These are phyloP conservation scores for Lachnellula occidentalis DNA, from an alignment of 2,329 filamentous ascomycete genomes.

Conservation along the genomic window DNA sequence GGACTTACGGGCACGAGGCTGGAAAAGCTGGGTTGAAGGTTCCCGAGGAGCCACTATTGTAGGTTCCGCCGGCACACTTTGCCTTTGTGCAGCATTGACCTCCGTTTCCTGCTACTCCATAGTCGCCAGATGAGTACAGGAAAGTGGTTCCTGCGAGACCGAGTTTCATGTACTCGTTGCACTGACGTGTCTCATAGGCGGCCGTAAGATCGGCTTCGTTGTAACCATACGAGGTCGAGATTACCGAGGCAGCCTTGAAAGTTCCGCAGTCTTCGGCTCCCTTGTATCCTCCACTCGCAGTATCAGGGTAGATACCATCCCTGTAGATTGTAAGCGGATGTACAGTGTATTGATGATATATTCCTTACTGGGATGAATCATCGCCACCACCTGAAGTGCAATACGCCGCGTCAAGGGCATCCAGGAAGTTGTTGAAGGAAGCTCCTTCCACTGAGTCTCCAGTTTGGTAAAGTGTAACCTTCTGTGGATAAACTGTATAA, in stretches of 20 bases:
- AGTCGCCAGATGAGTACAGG: conserved; percentile 47
- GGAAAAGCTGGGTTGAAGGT: conserved; percentile 45
- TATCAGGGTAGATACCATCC: conserved; percentile 35
- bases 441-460: conserved; percentile 31
- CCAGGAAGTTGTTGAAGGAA: conserved; percentile 31
- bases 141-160: conserved; percentile 47
- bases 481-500: conserved; percentile 40
- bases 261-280: conserved; percentile 41
- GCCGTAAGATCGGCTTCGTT: conserved; percentile 46
- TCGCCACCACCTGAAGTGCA: conserved; percentile 41
- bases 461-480: conserved; percentile 45
- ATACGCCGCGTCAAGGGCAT: conserved; percentile 41
- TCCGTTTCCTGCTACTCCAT: conserved; percentile 39
- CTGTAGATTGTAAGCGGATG: conserved; percentile 11
- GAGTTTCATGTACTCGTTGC: conserved; percentile 52
- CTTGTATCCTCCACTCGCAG: conserved; percentile 31
- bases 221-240: conserved; percentile 49
- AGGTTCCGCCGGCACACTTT: conserved; percentile 25
- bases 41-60: conserved; percentile 29
- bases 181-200: conserved; percentile 47
- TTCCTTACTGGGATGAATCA: conserved; percentile 23
- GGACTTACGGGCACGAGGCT: conserved; percentile 39
- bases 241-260: conserved; percentile 44
- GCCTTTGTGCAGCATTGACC: conserved; percentile 34
- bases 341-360: background rate